Conservation (phyloP, 345 rosid genomes). For the Psidium guajava region DNA sequence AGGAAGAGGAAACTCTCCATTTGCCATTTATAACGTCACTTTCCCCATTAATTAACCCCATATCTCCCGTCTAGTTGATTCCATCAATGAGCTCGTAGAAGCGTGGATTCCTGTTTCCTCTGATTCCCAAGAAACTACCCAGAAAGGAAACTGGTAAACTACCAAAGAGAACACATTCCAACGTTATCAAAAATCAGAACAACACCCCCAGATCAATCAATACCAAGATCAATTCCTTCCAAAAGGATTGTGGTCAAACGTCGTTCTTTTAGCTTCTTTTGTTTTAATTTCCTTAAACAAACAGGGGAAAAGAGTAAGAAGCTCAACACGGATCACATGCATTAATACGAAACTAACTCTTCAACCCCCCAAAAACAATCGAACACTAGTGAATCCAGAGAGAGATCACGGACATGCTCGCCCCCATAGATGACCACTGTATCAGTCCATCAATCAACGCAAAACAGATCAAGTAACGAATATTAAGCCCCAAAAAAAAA, state of each 20-base stretch:
- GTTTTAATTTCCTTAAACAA: not conserved
- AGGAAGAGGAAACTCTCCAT: not conserved
- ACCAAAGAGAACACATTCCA: not conserved
- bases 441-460: not conserved
- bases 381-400: not conserved
- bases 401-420: not conserved
- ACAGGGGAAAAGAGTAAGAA: not conserved
- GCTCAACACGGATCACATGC: not conserved
- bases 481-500: not conserved
- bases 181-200: not conserved
- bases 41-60: not conserved
- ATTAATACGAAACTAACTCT: not conserved
- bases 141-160: not conserved
- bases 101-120: not conserved
- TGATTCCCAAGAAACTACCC: not conserved
- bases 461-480: not conserved
- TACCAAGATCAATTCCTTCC: not conserved
- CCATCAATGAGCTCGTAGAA: not conserved
- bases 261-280: not conserved
- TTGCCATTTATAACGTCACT: not conserved
- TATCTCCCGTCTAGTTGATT: not conserved
- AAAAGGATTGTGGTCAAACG: not conserved
- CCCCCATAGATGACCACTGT: not conserved
- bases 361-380: not conserved
- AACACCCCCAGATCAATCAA: not conserved